A percentile compares a stretch with the other conserved stretches of the same genome.
These are phyloP conservation scores for Ustilago tritici DNA, from an alignment of 1,284 basidiomycete genomes.

Conservation along the genomic window DNA sequence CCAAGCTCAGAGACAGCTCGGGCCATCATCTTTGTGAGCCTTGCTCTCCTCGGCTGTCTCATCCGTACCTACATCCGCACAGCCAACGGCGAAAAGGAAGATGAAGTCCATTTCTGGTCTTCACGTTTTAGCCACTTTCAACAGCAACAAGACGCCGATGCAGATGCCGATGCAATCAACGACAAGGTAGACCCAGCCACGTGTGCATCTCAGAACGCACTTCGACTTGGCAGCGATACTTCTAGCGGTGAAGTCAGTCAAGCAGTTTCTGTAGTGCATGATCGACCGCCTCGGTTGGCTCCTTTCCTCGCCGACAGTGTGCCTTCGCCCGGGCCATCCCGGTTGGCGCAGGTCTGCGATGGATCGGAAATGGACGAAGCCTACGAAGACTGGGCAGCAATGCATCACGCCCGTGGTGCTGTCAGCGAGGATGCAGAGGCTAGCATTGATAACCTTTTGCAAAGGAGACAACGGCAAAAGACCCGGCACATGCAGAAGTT, in stretches of 20 bases:
- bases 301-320: conserved; percentile 27
- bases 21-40: conserved; percentile 38
- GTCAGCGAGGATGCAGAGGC: conserved; percentile 39
- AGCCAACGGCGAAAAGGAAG: conserved; percentile 47
- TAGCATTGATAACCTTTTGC: conserved; percentile 33
- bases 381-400: conserved; percentile 50
- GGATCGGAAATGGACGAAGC: conserved; percentile 33
- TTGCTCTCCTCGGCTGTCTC: conserved; percentile 44
- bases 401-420: conserved; percentile 44
- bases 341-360: neutral
- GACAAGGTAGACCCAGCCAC: neutral
- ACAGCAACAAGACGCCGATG: neutral
- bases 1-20: conserved; percentile 36
- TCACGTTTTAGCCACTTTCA: conserved; percentile 30
- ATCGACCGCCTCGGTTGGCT: conserved; percentile 36
- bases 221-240: conserved; percentile 30
- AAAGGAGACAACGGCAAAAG: conserved; percentile 28
- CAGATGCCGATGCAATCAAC: neutral
- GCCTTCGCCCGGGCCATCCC: neutral
- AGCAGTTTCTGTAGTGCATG: conserved; percentile 38
- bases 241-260: conserved; percentile 47
- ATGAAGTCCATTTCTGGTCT: conserved; percentile 47
- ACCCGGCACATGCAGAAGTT: conserved; percentile 21
- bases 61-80: conserved; percentile 50
- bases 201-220: neutral